A percentile compares a stretch with the other conserved stretches of the same genome.
These are phyloP conservation scores for Chimonanthus salicifolius DNA, from an alignment of 164 flowering plant genomes.

Conservation along the genomic window DNA sequence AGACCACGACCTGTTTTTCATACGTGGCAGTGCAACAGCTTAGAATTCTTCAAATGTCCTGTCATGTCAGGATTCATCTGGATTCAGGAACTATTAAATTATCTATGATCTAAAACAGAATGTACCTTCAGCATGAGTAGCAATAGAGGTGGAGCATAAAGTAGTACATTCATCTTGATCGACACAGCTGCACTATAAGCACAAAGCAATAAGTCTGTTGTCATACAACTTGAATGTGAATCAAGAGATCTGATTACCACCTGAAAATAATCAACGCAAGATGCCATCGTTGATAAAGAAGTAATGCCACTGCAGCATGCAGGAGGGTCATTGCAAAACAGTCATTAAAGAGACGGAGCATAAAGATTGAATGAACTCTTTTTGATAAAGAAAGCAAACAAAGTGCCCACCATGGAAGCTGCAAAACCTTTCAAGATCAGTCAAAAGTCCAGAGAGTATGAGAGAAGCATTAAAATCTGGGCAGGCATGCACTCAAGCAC, in stretches of 20 bases:
- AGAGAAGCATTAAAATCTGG: neutral
- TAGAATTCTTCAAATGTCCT: neutral
- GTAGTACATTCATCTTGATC: slow-evolving; percentile 92
- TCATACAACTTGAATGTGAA: neutral
- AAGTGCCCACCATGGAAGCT: slow-evolving; percentile 99
- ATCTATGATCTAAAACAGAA: neutral
- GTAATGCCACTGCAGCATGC: slow-evolving; percentile 60
- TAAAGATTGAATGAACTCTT: slow-evolving; percentile 91
- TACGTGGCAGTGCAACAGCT: neutral
- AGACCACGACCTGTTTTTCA: neutral
- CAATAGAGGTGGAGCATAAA: slow-evolving; percentile 76
- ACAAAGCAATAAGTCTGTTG: slow-evolving; percentile 14
- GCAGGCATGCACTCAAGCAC: neutral
- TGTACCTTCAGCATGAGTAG: slow-evolving; percentile 78
- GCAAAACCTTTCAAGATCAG: slow-evolving; percentile 26
- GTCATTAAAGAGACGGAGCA: slow-evolving; percentile 95
- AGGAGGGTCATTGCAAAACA: slow-evolving; percentile 83
- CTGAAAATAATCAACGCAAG: slow-evolving; percentile 81
- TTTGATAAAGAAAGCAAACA: slow-evolving; percentile 78
- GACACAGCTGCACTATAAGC: slow-evolving; percentile 77
- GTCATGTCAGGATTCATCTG: neutral
- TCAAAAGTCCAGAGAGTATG: neutral
- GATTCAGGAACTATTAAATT: neutral
- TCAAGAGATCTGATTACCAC: slow-evolving; percentile 24
- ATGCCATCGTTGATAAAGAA: slow-evolving; percentile 73